Evolutionary conservation across 345 rosid genomes (phyloP).

Genomic region (Linum usitatissimum): DNA sequence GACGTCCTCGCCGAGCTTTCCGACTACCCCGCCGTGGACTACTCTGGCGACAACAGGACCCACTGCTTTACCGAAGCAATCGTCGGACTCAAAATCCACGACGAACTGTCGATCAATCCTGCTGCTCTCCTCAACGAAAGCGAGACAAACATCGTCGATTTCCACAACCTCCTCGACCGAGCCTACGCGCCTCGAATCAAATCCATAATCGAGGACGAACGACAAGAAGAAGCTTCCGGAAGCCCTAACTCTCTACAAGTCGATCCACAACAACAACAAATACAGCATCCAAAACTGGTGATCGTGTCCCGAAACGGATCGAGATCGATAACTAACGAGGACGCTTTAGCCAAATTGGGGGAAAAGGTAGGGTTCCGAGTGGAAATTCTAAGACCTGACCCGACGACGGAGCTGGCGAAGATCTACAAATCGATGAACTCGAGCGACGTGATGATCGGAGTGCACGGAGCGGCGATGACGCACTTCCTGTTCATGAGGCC

Average conservation of each 20-base stretch:
- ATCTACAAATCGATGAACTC: constrained; percentile 16
- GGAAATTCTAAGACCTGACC: constrained; percentile 7
- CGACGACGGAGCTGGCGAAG: constrained; percentile 14
- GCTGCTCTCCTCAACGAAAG: constrained; percentile 21
- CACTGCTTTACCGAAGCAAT: constrained; percentile 38
- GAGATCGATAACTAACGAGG: constrained; percentile 25
- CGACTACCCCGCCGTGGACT: constrained; percentile 20
- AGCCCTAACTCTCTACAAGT: neutral
- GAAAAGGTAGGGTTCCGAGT: constrained; percentile 29
- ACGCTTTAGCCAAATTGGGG: constrained; percentile 23
- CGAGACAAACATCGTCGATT: constrained; percentile 24
- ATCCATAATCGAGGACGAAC: constrained; percentile 8
- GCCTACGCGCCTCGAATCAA: constrained; percentile 20
- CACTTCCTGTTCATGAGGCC: constrained; percentile 28
- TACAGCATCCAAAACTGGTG: constrained; percentile 13
- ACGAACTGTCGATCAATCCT: constrained; percentile 17
- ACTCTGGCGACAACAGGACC: constrained; percentile 15
- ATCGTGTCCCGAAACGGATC: constrained; percentile 24
- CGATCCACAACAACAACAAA: neutral
- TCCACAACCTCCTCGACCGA: constrained; percentile 27
- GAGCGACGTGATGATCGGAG: constrained; percentile 26
- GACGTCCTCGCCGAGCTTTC: constrained; percentile 18
- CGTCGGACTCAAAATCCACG: constrained; percentile 28
- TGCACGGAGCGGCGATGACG: constrained; percentile 38
- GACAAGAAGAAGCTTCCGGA: neutral